Percentiles rank a stretch among this genome's conserved stretches.
Conservation (phyloP, 2,329 filamentous ascomycete genomes). For the Arthrobotrys iridis region DNA sequence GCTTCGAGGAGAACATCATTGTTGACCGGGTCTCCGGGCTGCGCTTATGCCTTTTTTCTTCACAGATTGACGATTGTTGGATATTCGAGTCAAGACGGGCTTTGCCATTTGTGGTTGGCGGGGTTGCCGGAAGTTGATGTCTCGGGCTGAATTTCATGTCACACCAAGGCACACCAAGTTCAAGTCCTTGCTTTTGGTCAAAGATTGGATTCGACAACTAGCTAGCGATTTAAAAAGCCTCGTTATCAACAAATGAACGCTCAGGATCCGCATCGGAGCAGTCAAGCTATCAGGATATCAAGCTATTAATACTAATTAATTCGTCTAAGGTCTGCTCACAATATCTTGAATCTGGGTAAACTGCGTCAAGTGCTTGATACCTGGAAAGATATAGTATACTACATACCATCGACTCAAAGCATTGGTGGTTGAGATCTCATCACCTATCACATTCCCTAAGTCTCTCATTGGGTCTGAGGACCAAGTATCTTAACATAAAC, state of each 20-base stretch:
- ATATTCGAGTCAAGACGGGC: neutral
- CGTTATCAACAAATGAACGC: neutral
- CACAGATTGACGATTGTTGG: constrained; percentile 1
- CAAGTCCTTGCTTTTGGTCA: neutral
- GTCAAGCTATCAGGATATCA: neutral
- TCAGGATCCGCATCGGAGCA: neutral
- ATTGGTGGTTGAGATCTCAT: neutral
- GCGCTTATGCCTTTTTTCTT: constrained; percentile 12
- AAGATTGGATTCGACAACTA: neutral
- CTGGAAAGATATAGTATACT: neutral
- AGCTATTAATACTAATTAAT: too few relatives aligned
- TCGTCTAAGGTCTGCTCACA: too few relatives aligned
- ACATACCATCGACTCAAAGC: neutral
- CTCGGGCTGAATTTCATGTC: constrained; percentile 3
- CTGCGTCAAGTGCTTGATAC: neutral
- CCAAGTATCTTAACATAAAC: too few relatives aligned
- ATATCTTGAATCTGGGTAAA: too few relatives aligned
- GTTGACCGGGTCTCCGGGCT: neutral
- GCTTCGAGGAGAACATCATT: neutral
- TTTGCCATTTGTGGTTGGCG: constrained; percentile 7
- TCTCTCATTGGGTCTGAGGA: neutral
- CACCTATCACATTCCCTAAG: neutral
- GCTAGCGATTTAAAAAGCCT: neutral
- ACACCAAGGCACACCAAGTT: constrained; percentile 1
- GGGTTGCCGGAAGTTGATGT: neutral